phyloP scores from a whole-genome alignment of 257 asterid species.

The Lantana camara region DNA sequence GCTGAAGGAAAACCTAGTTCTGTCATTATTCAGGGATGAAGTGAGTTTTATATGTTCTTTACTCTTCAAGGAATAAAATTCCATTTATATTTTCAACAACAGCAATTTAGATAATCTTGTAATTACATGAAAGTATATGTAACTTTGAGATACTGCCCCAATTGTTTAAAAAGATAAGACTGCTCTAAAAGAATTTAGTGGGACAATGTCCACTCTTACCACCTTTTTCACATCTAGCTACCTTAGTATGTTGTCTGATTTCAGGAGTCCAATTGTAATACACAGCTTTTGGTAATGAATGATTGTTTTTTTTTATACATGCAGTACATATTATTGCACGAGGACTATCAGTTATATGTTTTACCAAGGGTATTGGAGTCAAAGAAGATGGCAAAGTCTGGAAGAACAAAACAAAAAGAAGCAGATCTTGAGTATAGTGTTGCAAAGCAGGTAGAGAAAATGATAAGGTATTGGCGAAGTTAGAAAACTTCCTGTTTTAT shows the following conservation, averaged over 20 bases:
- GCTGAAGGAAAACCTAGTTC: constrained; percentile 91
- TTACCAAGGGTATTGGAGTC: constrained; percentile 92
- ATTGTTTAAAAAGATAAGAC: constrained; percentile 4
- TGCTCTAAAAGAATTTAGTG: constrained; percentile 8
- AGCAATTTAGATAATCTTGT: background rate
- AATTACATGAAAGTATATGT: constrained; percentile 3
- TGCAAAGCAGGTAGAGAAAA: constrained; percentile 99
- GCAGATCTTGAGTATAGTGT: constrained; percentile 98
- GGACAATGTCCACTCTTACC: background rate
- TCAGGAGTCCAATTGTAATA: constrained; percentile 5
- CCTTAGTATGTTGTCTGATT: constrained; percentile 13
- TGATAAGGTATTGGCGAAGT: constrained; percentile 79
- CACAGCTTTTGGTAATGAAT: constrained; percentile 20
- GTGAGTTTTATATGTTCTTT: constrained; percentile 52
- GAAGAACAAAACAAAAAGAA: constrained; percentile 93
- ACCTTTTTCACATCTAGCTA: constrained; percentile 15
- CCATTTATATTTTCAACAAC: constrained; percentile 3
- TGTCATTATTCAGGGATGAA: constrained; percentile 89
- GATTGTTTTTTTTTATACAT: constrained; percentile 25
- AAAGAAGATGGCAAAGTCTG: constrained; percentile 96
- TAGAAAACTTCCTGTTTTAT: constrained; percentile 17
- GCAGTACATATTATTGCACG: constrained; percentile 90
- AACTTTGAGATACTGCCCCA: constrained; percentile 4
- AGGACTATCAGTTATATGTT: constrained; percentile 89
- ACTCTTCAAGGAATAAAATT: constrained; percentile 13